Percentiles rank a stretch among this genome's conserved stretches.
Conservation (phyloP, 2,329 filamentous ascomycete species). For the Alternaria sp. region DNA sequence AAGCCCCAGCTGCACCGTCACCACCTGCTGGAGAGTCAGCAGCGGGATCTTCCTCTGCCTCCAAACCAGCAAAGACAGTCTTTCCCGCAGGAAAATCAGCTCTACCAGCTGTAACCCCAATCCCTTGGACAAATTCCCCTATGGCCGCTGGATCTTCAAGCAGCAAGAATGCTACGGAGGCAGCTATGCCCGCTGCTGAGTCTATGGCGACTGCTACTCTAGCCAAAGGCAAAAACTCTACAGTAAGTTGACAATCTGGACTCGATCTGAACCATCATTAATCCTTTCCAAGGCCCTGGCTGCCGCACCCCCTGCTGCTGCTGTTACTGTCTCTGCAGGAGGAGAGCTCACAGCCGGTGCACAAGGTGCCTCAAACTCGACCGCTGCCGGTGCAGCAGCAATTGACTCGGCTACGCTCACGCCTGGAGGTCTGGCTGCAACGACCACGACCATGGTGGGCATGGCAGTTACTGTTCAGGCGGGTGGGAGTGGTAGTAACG, state of each 20-base stretch:
- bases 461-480: slow-evolving; percentile 32
- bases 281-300: not conserved
- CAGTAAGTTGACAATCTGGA: slow-evolving; percentile 18
- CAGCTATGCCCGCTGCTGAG: slow-evolving; percentile 1
- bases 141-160: slow-evolving; percentile 3
- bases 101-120: slow-evolving; percentile 13
- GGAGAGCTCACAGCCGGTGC: slow-evolving; percentile 21
- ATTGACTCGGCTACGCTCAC: slow-evolving; percentile 35
- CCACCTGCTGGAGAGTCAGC: not conserved
- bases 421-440: slow-evolving; percentile 30
- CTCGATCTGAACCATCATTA: not conserved
- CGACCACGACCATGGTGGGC: slow-evolving; percentile 28
- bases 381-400: slow-evolving; percentile 21
- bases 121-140: slow-evolving; percentile 8
- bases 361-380: slow-evolving; percentile 14
- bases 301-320: slow-evolving; percentile 8
- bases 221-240: slow-evolving; percentile 19
- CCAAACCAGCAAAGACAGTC: slow-evolving; percentile 5
- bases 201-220: slow-evolving; percentile 9
- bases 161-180: not conserved
- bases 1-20: not conserved
- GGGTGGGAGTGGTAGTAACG: slow-evolving; percentile 8
- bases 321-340: slow-evolving; percentile 26
- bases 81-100: slow-evolving; percentile 9
- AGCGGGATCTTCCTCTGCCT: not conserved